Evolutionary conservation across 2,329 filamentous ascomycete species (phyloP), one percentile per base, ranked within the genome.

Genomic region (Chlorencoelia australis): DNA sequence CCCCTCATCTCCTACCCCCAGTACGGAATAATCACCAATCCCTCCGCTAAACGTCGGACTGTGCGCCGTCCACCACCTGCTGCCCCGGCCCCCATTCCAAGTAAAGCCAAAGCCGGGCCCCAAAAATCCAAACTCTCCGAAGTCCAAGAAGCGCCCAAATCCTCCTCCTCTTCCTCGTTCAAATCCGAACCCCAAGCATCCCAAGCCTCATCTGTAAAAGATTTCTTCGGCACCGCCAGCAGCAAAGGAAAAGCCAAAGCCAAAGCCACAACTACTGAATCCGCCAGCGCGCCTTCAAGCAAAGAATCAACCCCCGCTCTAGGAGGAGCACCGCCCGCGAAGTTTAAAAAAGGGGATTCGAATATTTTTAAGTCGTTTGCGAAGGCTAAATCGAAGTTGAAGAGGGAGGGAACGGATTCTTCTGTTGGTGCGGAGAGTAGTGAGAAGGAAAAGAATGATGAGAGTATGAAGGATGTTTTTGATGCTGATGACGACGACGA

Each of bases 321-420:
- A n/a, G n/a, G n/a, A n/a, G n/a, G n/a, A 2, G 30, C 30, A 11
- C 36, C 43, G 10, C 50, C 52, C 7, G 35, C 47, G 21, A 39
- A 59, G 0, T 46, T 69, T 3, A 85, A 83, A 52, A 73, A 72
- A 39, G 71, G 73, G 35, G 67, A 64, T 11, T 73, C 78, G 9
- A 64, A 73, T 41, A 74, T 93, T 17, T 86, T 91, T 67, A 79
- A 80, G 42, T 82, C 84, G 0, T 93, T 93, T 55, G 82, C 83
- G 10, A 84, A 81, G 51, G 58, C 67, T 49, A 65, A 77, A 4
- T 84, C 78, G 50, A 84, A 78, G 50, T 46, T 47, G 46, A 68
- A 61, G 52, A 60, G 49, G 45, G 65, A 55, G 55, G 60, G 57
- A 3, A 57, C 62, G 10, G 51, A 53, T 27, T 62, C 61, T n/a